Evolutionary conservation across 495 filamentous ascomycete genomes (phyloP), one percentile per base, ranked within the genome.

Genomic region (Aspergillus bertholletiae): DNA sequence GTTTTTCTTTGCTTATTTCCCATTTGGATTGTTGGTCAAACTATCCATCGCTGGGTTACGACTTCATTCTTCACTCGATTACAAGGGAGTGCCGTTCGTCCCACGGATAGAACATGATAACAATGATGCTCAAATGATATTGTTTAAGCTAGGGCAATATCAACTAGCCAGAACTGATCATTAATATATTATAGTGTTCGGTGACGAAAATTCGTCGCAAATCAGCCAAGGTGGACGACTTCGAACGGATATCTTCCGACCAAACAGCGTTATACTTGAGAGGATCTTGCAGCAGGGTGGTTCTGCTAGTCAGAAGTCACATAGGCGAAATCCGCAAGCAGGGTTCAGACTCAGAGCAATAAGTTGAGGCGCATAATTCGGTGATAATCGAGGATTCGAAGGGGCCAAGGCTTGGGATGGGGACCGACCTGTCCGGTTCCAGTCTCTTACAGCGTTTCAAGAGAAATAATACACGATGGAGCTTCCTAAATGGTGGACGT

Each of bases 221-320:
- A 12, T 17, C 34, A 37, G 34, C 12, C 34, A 37, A 17, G 15
- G 21, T 26, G 49, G 37, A 30, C 27, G 45, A 49, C 23, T 27
- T 56, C 54, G 35, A 13, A 51, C 28, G 43, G 43, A 48, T 53
- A 53, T 45, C 37, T 21, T 39, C 50, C 50, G 50, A 20, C 27
- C 15, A 37, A 37, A 12, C 17, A n/a, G 9, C 5, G 13, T 13
- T 13, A n/a, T 37, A 37, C 21, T 3, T 22, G 17, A 21, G 39
- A 43, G 18, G 39, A 37, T 43, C 1, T 22, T 20, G 37, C 17
- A 21, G 7, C n/a, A 12, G n/a, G n/a, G n/a, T n/a, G n/a, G n/a
- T n/a, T n/a, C n/a, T n/a, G n/a, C n/a, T n/a, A n/a, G n/a, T n/a
- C n/a, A n/a, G n/a, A n/a, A n/a, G n/a, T n/a, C n/a, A n/a, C n/a